Evolutionary conservation across 768 basidiomycete genomes (phyloP), one percentile per base, ranked within the genome.

Genomic region (Tulasnella sp.): DNA sequence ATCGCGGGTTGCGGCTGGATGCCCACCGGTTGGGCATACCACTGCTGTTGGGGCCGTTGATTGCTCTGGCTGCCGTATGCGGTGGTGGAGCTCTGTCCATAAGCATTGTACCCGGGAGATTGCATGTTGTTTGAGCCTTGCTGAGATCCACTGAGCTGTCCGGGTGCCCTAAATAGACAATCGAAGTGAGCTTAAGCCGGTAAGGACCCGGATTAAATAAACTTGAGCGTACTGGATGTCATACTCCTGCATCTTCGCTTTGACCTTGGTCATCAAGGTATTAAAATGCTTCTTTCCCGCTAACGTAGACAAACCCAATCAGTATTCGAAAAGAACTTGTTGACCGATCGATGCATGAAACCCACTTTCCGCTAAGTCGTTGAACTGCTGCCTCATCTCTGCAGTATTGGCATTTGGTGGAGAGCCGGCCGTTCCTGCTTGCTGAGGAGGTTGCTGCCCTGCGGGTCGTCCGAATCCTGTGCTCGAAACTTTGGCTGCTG

Each of bases 241-340:
- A 74, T 87, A 87, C 76, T 93, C 92, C 76, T 90, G 89, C 73
- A 93, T 87, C 84, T 93, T 94, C 5, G 90, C 87, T 77, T 87
- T 92, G 63, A 92, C 90, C 78, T 90, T 93, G 39, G 86, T 87
- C 44, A 93, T 83, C 34, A 94, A 78, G 9, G 81, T 84, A 63
- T 84, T 87, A 79, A 94, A 86, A 0, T 91, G 93, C 80, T 88
- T 90, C 81, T 90, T 92, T 3, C 92, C 91, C 69, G 84, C 89
- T 90, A 11, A 67, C 32, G 35, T 19, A 34, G 35, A 76, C 26
- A 11, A 64, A 41, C 47, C 3, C 26, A 17, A 44, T 52, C 72
- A 35, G 67, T 22, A 47, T 17, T 41, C 59, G 29, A 34, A 7
- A 26, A 29, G 40, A 68, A 29, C 9, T 42, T 0, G 17, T n/a